A percentile compares a stretch with the other conserved stretches of the same genome.
These are phyloP conservation scores for Sugiyamaella boreocaroliniensis DNA, from an alignment of 805 yeast species.

Conservation along the genomic window DNA sequence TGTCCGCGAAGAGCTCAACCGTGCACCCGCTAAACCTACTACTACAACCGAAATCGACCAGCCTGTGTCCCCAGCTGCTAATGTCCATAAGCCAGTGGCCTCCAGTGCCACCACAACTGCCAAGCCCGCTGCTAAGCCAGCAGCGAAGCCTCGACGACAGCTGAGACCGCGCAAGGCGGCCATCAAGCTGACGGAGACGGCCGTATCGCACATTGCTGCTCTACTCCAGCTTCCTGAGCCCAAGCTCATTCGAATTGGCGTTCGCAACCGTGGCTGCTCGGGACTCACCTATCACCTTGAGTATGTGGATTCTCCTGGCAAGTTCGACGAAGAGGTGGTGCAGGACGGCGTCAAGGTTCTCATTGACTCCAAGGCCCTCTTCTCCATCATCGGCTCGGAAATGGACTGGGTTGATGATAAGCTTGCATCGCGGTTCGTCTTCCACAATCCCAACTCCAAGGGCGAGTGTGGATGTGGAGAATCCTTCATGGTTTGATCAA, in stretches of 20 bases:
- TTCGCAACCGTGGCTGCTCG: slow-evolving; percentile 94
- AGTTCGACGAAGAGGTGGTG: slow-evolving; percentile 84
- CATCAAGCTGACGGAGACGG: slow-evolving; percentile 70
- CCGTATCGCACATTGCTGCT: slow-evolving; percentile 61
- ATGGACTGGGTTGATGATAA: slow-evolving; percentile 99
- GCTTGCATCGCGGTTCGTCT: slow-evolving; percentile 79
- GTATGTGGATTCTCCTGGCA: slow-evolving; percentile 85
- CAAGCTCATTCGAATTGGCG: slow-evolving; percentile 83
- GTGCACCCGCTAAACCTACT: background rate
- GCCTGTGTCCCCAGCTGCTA: background rate
- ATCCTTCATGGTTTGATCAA: slow-evolving; percentile 77
- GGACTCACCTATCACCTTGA: slow-evolving; percentile 89
- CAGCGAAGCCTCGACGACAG: slow-evolving; percentile 42
- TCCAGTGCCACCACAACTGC: background rate
- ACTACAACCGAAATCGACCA: background rate
- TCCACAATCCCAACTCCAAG: slow-evolving; percentile 92
- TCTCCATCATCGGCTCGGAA: slow-evolving; percentile 91
- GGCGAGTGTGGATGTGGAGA: slow-evolving; percentile 99
- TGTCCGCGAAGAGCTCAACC: background rate
- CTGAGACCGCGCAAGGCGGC: slow-evolving; percentile 86
- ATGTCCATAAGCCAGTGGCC: background rate
- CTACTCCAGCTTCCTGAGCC: slow-evolving; percentile 79
- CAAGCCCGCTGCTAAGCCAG: slow-evolving; percentile 16
- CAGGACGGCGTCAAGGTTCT: slow-evolving; percentile 92
- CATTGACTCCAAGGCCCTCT: slow-evolving; percentile 92